Evolutionary conservation across 78 protist genomes (phyloP), one percentile per base, ranked within the genome.

Genomic region (Bodo saltans): DNA sequence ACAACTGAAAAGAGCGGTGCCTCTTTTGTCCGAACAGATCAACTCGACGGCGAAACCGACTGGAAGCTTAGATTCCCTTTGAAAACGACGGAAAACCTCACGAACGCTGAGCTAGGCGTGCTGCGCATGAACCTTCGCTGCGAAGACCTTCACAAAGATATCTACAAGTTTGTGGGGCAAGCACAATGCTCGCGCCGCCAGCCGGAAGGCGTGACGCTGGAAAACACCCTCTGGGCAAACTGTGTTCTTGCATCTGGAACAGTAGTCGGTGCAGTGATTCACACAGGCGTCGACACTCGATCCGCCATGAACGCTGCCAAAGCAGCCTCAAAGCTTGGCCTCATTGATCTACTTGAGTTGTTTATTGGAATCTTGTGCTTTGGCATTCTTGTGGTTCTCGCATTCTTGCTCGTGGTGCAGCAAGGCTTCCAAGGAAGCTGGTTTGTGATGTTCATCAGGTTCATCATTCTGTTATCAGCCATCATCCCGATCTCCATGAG

Each of bases 141-240:
- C 4, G 30, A 79, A 28, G 0, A 3, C 74, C 98, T 97, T 26
- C 72, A 68, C 70, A 89, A 89, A 72, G 93, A 94, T 39, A 96
- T 96, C 68, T 94, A 96, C 82, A 78, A 83, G 35, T 96, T 92
- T 32, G 89, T 87, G 37, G 96, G 96, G 42, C 90, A 83, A 28
- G 70, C 90, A 35, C 71, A 52, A 33, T 73, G 73, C 25, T 32
- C 37, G 33, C 83, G 74, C 26, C 28, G 81, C 1, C 60, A 47
- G 3, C 30, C 3, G 32, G 29, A 17, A 32, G 79, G 79, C 32
- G 76, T 97, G 32, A 86, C 80, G 67, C 86, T 96, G 8, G 98
- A 96, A 11, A 96, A 97, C 87, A 93, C 97, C 4, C 91, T 97
- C 12, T 97, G 99, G 99, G 88, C 96, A n/a, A 92, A 89, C 71